These are phyloP conservation scores for Cordyceps militaris DNA, from an alignment of 2,329 filamentous ascomycete species.

Conservation along the genomic window DNA sequence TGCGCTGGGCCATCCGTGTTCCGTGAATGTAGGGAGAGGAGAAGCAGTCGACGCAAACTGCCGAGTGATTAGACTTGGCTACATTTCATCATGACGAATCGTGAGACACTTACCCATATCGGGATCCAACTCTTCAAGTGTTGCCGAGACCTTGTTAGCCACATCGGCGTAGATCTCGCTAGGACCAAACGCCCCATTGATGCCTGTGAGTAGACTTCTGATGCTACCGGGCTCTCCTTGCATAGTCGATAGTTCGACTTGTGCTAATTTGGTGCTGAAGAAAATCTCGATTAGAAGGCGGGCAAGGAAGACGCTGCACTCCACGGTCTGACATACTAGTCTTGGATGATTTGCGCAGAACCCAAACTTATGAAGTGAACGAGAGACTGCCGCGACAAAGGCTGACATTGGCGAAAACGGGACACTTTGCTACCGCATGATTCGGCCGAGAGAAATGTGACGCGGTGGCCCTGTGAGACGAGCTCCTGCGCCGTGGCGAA, in stretches of 20 bases:
- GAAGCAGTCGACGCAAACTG: slow-evolving; percentile 4
- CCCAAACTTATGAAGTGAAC: slow-evolving; percentile 4
- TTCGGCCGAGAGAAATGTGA: slow-evolving; percentile 6
- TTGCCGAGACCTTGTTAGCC: not conserved
- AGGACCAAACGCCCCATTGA: slow-evolving; percentile 1
- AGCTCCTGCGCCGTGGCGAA: not conserved
- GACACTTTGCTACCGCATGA: not conserved
- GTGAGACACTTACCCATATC: not conserved
- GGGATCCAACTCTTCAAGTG: not conserved
- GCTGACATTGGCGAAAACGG: not conserved
- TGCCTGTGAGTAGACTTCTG: not conserved
- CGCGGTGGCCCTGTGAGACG: not conserved
- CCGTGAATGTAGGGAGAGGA: slow-evolving; percentile 3
- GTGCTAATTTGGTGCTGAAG: not conserved
- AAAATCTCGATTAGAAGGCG: not conserved
- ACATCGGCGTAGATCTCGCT: not conserved
- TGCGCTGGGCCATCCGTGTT: not conserved
- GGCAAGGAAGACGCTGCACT: too few relatives aligned
- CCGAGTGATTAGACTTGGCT: not conserved
- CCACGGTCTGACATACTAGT: not conserved
- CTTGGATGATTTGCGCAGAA: slow-evolving; percentile 2
- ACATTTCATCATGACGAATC: too few relatives aligned
- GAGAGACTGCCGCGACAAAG: not conserved
- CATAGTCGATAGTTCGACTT: not conserved
- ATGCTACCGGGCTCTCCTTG: not conserved